Evolutionary conservation across 169 alveolate genomes (phyloP).

Genomic region (Plasmodium falciparum): DNA sequence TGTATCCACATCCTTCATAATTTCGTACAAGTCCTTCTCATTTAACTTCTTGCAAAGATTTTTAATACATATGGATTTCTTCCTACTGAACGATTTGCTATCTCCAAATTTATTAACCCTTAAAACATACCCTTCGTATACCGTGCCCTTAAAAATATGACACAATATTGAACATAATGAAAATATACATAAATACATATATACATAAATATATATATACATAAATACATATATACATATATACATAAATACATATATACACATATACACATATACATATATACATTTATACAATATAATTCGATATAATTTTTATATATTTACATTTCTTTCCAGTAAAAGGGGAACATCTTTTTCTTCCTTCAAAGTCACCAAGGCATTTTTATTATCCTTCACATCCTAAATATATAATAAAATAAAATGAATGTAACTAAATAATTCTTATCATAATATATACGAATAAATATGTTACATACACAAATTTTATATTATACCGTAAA

Average conservation of each 20-base stretch:
- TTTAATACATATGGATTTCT: slow-evolving; percentile 42
- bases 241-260: neutral
- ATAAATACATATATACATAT: neutral
- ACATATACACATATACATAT: neutral
- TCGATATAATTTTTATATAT: neutral
- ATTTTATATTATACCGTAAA: slow-evolving; percentile 18
- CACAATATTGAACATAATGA: neutral
- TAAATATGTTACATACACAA: neutral
- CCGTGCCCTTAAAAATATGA: slow-evolving; percentile 23
- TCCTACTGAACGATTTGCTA: slow-evolving; percentile 3
- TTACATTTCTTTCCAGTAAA: slow-evolving; percentile 36
- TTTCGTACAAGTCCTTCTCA: slow-evolving; percentile 34
- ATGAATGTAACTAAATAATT: too few relatives aligned
- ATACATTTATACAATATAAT: neutral
- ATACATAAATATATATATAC: neutral
- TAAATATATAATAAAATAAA: slow-evolving; percentile 2
- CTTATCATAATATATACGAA: too few relatives aligned
- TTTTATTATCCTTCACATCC: slow-evolving; percentile 55
- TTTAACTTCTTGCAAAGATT: slow-evolving; percentile 21
- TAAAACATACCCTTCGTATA: slow-evolving; percentile 45
- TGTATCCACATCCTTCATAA: slow-evolving; percentile 40
- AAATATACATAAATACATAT: neutral
- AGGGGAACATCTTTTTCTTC: slow-evolving; percentile 10
- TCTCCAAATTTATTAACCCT: slow-evolving; percentile 48
- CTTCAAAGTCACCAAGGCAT: slow-evolving; percentile 39